A percentile compares a stretch with the other conserved stretches of the same genome.
phyloP scores from a whole-genome alignment of 1,139 yeast species.

The Yamadazyma atmosphaerica region DNA sequence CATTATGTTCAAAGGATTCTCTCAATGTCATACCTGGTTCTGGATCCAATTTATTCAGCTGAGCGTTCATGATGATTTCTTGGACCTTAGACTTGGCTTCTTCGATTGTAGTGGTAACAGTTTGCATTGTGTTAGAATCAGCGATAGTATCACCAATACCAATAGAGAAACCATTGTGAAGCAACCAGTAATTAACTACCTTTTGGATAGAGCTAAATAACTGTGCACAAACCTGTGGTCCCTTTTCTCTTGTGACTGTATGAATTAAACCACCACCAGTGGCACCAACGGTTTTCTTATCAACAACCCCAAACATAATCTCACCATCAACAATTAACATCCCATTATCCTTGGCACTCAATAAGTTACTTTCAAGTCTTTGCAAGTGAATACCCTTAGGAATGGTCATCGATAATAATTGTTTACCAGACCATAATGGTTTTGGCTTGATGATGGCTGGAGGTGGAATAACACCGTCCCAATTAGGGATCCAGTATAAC shows the following conservation, averaged over 20 bases:
- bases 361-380: conserved; percentile 83
- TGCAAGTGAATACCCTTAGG: conserved; percentile 95
- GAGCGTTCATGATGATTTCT: conserved; percentile 89
- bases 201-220: conserved; percentile 92
- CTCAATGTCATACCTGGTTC: conserved; percentile 99
- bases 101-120: conserved; percentile 87
- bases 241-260: conserved; percentile 96
- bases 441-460: conserved; percentile 95
- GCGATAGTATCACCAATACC: conserved; percentile 99
- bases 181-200: conserved; percentile 93
- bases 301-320: conserved; percentile 95
- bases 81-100: conserved; percentile 93
- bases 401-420: conserved; percentile 85
- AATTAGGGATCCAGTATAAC: conserved; percentile 95
- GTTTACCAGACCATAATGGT: conserved; percentile 98
- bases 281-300: conserved; percentile 97
- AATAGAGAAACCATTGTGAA: conserved; percentile 95
- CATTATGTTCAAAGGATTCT: conserved; percentile 97
- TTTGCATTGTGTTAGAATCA: conserved; percentile 92
- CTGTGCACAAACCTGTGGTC: conserved; percentile 86
- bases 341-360: conserved; percentile 86
- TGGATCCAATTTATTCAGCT: conserved; percentile 80
- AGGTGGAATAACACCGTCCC: conserved; percentile 99
- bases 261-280: conserved; percentile 98
- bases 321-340: conserved; percentile 93